phyloP scores from a whole-genome alignment of 257 asterid species.

The Nicotiana attenuata region DNA sequence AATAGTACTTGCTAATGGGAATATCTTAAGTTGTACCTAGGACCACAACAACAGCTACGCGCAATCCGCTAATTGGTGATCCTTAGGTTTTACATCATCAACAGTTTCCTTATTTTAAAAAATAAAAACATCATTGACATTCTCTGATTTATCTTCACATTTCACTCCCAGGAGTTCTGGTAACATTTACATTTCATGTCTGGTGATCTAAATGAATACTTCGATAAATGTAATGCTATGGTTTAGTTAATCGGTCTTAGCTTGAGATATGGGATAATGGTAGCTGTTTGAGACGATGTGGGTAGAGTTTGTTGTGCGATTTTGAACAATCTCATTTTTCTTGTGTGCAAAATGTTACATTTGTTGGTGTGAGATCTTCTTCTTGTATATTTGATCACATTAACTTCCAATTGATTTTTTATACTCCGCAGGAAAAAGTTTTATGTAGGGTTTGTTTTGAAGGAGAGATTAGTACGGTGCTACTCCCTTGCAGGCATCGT shows the following conservation, averaged over 20 bases:
- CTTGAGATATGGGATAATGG: background rate
- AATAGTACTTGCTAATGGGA: background rate
- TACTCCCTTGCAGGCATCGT: conserved; percentile 97
- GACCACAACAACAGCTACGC: background rate
- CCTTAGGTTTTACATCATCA: background rate
- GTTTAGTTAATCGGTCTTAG: background rate
- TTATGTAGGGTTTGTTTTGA: conserved; percentile 91
- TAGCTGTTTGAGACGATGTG: background rate
- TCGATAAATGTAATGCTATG: background rate
- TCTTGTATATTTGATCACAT: background rate
- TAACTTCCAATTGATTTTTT: background rate
- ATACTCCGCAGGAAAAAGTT: conserved; percentile 71
- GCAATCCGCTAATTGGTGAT: background rate
- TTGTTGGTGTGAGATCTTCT: background rate
- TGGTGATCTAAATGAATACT: background rate
- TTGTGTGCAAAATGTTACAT: background rate
- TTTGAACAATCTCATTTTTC: background rate
- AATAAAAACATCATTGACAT: background rate
- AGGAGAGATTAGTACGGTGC: conserved; percentile 85
- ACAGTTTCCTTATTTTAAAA: background rate
- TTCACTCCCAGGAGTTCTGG: background rate
- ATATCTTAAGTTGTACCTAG: background rate
- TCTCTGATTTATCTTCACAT: background rate
- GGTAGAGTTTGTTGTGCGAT: background rate
- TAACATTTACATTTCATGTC: background rate